Evolutionary conservation across 2,329 filamentous ascomycete genomes (phyloP), one percentile per base, ranked within the genome.

Genomic region (Ophiocordyceps robertsii): DNA sequence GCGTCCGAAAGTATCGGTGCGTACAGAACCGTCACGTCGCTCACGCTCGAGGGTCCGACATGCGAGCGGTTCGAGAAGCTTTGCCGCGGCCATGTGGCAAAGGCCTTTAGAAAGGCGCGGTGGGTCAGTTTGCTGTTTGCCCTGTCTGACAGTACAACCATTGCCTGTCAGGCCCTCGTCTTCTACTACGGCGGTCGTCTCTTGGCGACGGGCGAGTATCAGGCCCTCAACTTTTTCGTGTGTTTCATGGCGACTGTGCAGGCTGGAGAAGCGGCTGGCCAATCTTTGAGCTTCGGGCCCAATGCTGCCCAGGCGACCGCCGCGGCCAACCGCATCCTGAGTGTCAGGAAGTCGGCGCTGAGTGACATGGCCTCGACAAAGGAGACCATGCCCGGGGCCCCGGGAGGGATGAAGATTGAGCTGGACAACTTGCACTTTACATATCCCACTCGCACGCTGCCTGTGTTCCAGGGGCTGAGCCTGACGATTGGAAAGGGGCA

Each of bases 1-100:
- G 83, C 81, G 0, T 75, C 81, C 1, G 84, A 89, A 56, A 75
- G 82, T 4, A 83, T 88, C 35, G 72, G 77, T 1, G 82, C 82
- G 0, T 84, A 85, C 56, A 71, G 83, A 10, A 88, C 84, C 0
- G 83, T 88, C 6, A 65, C 79, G 0, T 72, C 80, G 1, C 66
- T 88, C 16, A 83, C 79, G 1, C 73, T 88, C 53, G 83, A 88
- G 54, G 69, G 78, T 44, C 65, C 68, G 13, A 84, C 87, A 45
- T 67, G 72, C 36, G 53, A 67, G 3, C 71, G 80, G 30, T 89
- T 87, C 51, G 62, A 73, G 16, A 55, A 47, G 0, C 66, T 86
- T 3, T 69, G 87, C 9, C 57, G 61, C 4, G 57, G 66, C 2
- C 82, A 87, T 51, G 73, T 83, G 13, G 59, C 52, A 2, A 57